Percentiles rank a stretch among this genome's conserved stretches.
Conservation (phyloP, 352 stramenopile species). For the Globisporangium carolinianum region DNA sequence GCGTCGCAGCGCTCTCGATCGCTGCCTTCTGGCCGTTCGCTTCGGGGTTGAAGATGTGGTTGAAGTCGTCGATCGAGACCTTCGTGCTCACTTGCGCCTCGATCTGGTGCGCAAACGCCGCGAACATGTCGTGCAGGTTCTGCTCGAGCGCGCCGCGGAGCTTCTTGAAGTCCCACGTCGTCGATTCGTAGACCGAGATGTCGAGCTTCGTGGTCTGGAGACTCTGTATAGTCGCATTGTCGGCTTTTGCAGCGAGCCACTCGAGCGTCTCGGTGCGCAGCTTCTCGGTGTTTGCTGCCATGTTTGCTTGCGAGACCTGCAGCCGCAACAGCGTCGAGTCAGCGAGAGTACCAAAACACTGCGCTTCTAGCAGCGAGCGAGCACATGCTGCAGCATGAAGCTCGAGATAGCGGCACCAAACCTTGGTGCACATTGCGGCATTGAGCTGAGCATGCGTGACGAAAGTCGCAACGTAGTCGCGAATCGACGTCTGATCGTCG, state of each 20-base stretch:
- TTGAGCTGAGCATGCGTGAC: conserved; percentile 59
- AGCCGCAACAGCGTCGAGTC: too few species aligned
- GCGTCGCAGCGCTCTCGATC: conserved; percentile 34
- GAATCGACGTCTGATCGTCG: conserved; percentile 26
- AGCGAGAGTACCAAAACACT: too few species aligned
- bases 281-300: conserved; percentile 24
- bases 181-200: conserved; percentile 52
- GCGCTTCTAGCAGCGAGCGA: too few species aligned
- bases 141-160: conserved; percentile 47
- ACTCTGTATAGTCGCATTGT: conserved; percentile 17
- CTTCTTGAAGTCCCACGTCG: conserved; percentile 45
- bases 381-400: too few species aligned
- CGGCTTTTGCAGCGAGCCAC: conserved; percentile 36
- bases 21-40: conserved; percentile 36
- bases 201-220: conserved; percentile 55
- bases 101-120: conserved; percentile 44
- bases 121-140: conserved; percentile 50
- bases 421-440: conserved; percentile 48
- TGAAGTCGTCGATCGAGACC: conserved; percentile 56
- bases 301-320: conserved; percentile 32
- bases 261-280: conserved; percentile 24
- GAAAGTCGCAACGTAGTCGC: conserved; percentile 31
- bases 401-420: background rate
- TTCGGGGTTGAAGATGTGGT: conserved; percentile 55
- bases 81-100: conserved; percentile 45